Base-by-base conservation (phyloP, 768 basidiomycete genomes). In the Termitomyces titanicus region DNA sequence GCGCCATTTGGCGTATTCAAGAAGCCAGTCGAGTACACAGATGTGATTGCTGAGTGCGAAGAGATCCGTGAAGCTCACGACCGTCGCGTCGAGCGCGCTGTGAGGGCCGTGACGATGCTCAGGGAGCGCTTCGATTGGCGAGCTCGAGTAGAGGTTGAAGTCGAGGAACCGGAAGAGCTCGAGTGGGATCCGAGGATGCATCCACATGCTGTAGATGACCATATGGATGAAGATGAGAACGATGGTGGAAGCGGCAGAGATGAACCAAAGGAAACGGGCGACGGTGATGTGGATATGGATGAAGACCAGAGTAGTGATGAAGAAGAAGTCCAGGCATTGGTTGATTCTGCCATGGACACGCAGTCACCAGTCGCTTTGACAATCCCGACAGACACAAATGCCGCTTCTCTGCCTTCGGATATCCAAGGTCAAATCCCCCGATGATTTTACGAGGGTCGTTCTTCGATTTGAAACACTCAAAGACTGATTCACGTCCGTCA, bases 91-190 rank as follows among this genome's bases (percentile, higher is more conserved):
- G 89, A 91, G 56, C 77, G 91, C 11, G 91, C 90, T 0, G 79
- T 87, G n/a, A 76, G 85, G 40, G 91, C 92, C 0, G 90, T 94
- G 10, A 77, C 76, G 37, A 85, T 93, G 80, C 72, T 93, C 8
- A 73, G 80, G 55, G 91, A 93, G 53, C 87, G 83, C 68, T 92
- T 86, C 66, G 89, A 92, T 45, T 91, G 89, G 87, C 85, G 85
- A 66, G 81, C 84, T 60, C 77, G 91, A n/a, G 86, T 92, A 20
- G 84, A 82, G 57, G 89, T 91, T 12, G 85, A 86, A 63, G 81
- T 83, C 13, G 89, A 88, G 59, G 89, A 91, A 67, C 88, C 87
- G 3, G 88, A 90, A 61, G 89, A 90, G 58, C 70, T 88, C 35
- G 83, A 82, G 18, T 88, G 85, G 85, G 85, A 86, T 60, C 84